Evolutionary conservation across 2,329 filamentous ascomycete species (phyloP).

Genomic region (Rutstroemia sp.): DNA sequence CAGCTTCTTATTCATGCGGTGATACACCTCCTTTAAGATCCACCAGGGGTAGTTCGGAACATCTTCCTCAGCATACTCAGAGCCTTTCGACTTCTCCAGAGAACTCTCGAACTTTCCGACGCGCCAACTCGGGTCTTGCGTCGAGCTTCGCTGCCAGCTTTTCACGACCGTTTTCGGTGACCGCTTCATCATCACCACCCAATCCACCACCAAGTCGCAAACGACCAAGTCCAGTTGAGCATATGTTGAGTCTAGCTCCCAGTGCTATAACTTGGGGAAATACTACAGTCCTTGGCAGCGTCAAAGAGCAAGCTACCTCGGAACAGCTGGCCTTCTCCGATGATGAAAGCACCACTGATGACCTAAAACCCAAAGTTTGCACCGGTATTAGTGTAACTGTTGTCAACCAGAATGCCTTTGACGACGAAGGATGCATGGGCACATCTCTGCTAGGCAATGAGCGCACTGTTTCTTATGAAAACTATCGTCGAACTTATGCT

Average conservation of each 20-base stretch:
- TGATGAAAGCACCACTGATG: conserved; percentile 20
- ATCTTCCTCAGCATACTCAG: conserved; percentile 39
- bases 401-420: conserved; percentile 57
- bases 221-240: conserved; percentile 54
- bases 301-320: conserved; percentile 24
- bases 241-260: conserved; percentile 46
- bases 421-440: conserved; percentile 59
- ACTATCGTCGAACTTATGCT: conserved; percentile 59
- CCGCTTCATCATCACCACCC: conserved; percentile 37
- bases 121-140: conserved; percentile 47
- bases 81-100: conserved; percentile 54
- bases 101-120: conserved; percentile 41
- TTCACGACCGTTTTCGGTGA: conserved; percentile 32
- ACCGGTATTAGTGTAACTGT: conserved; percentile 38
- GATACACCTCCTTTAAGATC: conserved; percentile 50
- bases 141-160: conserved; percentile 50
- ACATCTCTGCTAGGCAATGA: conserved; percentile 48
- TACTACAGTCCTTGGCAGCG: conserved; percentile 32
- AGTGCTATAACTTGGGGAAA: conserved; percentile 32
- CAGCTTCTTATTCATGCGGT: conserved; percentile 53
- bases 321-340: conserved; percentile 25
- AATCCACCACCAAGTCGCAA: conserved; percentile 40
- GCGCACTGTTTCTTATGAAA: conserved; percentile 43
- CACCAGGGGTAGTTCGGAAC: conserved; percentile 39
- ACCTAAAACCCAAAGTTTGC: conserved; percentile 19